Percentiles rank a stretch among this genome's conserved stretches.
phyloP scores from a whole-genome alignment of 2,329 filamentous ascomycete genomes.

The Pseudogymnoascus sp. region DNA sequence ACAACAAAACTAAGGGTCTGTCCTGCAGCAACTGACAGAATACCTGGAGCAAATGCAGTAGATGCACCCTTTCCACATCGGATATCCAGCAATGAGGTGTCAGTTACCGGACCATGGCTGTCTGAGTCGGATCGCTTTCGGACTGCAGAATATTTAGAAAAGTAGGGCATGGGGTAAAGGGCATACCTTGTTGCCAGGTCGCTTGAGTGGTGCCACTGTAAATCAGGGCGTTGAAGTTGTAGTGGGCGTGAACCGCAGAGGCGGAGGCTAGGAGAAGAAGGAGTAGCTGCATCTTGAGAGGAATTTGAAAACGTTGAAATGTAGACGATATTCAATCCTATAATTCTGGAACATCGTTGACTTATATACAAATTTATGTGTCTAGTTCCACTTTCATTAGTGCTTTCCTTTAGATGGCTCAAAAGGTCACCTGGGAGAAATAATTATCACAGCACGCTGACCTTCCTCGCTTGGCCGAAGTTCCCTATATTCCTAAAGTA shows the following conservation, averaged over 20 bases:
- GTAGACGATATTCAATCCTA: neutral
- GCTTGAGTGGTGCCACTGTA: neutral
- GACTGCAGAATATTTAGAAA: neutral
- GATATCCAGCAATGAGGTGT: constrained; percentile 5
- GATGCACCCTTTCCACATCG: constrained; percentile 11
- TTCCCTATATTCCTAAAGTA: neutral
- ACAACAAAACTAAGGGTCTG: constrained; percentile 7
- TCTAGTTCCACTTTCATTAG: neutral
- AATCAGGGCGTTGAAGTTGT: constrained; percentile 6
- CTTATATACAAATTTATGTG: neutral
- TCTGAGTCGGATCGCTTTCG: constrained; percentile 11
- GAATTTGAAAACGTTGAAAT: neutral
- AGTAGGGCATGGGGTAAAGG: neutral
- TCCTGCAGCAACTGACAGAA: constrained; percentile 12
- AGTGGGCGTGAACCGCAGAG: neutral
- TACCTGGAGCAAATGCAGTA: neutral
- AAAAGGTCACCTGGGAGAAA: neutral
- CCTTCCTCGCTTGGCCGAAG: neutral
- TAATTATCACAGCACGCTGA: neutral
- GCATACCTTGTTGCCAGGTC: neutral
- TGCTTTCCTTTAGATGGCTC: neutral
- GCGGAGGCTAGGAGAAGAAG: neutral
- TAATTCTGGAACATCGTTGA: neutral
- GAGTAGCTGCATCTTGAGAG: neutral
- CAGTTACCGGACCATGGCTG: constrained; percentile 13